These are phyloP conservation scores for Glebionis coronaria DNA, from an alignment of 129 eudicot genomes.

Conservation along the genomic window DNA sequence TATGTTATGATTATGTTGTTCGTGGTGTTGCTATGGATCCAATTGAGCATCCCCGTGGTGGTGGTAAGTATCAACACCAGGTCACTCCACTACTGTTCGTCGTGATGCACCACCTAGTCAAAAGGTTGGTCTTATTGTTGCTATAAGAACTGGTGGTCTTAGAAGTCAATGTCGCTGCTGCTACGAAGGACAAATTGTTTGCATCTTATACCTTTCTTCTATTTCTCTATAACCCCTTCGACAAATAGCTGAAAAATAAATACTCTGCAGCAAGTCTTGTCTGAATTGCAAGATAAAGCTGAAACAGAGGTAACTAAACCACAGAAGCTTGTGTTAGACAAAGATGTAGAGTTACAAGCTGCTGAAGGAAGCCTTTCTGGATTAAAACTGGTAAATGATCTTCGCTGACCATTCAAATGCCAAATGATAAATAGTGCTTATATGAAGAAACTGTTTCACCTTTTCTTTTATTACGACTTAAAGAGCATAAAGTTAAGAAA, in stretches of 20 bases:
- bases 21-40: no score
- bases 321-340: constrained; percentile 59
- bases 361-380: constrained; percentile 83
- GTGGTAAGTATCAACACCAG: no score
- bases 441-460: constrained; percentile 6
- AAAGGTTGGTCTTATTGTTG: no score
- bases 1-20: no score
- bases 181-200: constrained; percentile 1
- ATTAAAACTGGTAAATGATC: constrained; percentile 58
- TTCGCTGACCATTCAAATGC: background rate
- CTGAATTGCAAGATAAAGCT: constrained; percentile 73
- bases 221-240: background rate
- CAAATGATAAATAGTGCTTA: background rate
- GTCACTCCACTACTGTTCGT: no score
- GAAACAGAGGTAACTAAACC: constrained; percentile 68
- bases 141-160: no score
- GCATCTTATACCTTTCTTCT: constrained; percentile 1
- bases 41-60: no score
- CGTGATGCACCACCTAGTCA: no score
- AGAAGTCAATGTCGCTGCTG: no score
- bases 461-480: background rate
- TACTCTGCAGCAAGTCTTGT: constrained; percentile 55
- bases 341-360: constrained; percentile 71
- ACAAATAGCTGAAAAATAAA: constrained; percentile 7
- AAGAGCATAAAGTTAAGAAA: constrained; percentile 1